Evolutionary conservation across 768 basidiomycete species (phyloP).

Genomic region (Podaxis sp.): DNA sequence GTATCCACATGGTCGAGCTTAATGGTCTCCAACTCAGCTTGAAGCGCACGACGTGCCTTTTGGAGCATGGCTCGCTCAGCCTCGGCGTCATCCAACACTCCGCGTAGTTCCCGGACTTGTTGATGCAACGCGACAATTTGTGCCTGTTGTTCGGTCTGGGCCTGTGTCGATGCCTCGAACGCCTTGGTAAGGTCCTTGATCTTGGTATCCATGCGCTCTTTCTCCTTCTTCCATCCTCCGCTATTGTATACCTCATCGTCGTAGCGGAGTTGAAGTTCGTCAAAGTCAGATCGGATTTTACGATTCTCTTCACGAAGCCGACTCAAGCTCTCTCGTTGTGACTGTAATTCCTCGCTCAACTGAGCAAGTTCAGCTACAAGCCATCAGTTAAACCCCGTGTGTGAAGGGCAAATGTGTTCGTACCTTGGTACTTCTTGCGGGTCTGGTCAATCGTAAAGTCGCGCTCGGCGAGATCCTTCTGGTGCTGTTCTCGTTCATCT

Average conservation of each 20-base stretch:
- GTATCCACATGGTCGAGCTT: conserved; percentile 74
- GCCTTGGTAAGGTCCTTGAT: conserved; percentile 73
- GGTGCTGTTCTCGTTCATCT: conserved; percentile 74
- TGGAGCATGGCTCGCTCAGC: conserved; percentile 76
- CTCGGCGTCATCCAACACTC: conserved; percentile 83
- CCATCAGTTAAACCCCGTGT: neutral
- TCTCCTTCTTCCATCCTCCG: conserved; percentile 85
- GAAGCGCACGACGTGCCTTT: conserved; percentile 78
- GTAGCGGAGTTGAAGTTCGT: conserved; percentile 70
- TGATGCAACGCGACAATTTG: conserved; percentile 84
- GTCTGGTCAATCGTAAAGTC: conserved; percentile 81
- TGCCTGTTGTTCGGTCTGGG: conserved; percentile 78
- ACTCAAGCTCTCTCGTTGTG: conserved; percentile 74
- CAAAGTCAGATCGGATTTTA: conserved; percentile 73
- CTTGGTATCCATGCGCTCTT: conserved; percentile 82
- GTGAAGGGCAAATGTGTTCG: neutral
- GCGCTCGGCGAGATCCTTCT: conserved; percentile 76
- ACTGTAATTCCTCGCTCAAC: conserved; percentile 79
- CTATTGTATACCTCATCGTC: conserved; percentile 80
- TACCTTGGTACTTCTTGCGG: conserved; percentile 85
- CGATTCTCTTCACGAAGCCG: conserved; percentile 79
- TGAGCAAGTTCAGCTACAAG: conserved; percentile 70
- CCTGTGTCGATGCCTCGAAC: conserved; percentile 69
- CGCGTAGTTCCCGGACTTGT: conserved; percentile 80
- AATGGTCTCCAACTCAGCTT: conserved; percentile 79